Conservation (phyloP, 805 yeast genomes). For the Myxozyma mucilagina region DNA sequence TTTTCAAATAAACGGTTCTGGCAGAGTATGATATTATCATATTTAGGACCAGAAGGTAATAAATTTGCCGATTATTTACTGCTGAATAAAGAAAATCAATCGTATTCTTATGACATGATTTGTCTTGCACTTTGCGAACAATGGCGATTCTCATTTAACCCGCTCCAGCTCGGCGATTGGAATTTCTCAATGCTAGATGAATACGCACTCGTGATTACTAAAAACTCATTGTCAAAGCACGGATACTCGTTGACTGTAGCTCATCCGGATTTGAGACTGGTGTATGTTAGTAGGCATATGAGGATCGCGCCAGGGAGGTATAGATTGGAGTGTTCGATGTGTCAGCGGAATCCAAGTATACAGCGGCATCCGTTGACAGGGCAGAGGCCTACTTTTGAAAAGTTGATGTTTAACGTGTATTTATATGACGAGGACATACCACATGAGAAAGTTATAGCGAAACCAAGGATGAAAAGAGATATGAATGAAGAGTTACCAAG, state of each 20-base stretch:
- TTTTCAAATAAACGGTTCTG: slow-evolving; percentile 15
- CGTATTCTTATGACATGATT: slow-evolving; percentile 12
- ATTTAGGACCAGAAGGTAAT: slow-evolving; percentile 16
- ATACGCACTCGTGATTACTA: slow-evolving; percentile 1
- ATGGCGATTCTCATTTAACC: slow-evolving; percentile 22
- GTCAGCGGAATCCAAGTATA: background rate
- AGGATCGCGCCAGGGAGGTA: slow-evolving; percentile 23
- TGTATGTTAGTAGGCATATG: slow-evolving; percentile 18
- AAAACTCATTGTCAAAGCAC: slow-evolving; percentile 4
- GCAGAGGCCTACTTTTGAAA: slow-evolving; percentile 5
- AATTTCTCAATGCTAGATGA: slow-evolving; percentile 1
- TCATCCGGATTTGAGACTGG: slow-evolving; percentile 1
- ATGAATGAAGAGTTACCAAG: background rate
- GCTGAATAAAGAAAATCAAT: background rate
- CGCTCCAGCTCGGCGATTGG: slow-evolving; percentile 4
- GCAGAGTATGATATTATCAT: slow-evolving; percentile 15
- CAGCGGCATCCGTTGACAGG: background rate
- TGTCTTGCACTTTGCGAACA: slow-evolving; percentile 16
- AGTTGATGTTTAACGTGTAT: slow-evolving; percentile 13
- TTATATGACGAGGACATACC: slow-evolving; percentile 7
- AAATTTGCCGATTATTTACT: background rate
- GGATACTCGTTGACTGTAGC: background rate
- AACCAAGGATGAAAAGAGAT: background rate
- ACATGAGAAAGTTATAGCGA: slow-evolving; percentile 5
- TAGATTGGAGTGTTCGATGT: slow-evolving; percentile 12